These are phyloP conservation scores for Penicillium daleae DNA, from an alignment of 495 filamentous ascomycete species.

Conservation along the genomic window DNA sequence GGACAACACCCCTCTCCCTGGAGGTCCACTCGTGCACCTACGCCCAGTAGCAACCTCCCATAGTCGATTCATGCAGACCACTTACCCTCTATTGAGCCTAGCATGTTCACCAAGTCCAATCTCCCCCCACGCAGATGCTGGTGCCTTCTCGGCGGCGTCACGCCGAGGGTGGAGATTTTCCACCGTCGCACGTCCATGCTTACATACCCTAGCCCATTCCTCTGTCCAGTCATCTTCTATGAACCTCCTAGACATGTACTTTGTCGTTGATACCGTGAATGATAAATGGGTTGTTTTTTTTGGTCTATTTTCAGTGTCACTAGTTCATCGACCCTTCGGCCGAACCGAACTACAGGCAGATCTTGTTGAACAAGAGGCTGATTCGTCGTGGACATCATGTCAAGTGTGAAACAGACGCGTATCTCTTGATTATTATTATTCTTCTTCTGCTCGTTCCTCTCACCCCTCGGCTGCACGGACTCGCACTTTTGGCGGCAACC, in stretches of 20 bases:
- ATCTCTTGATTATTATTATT: slow-evolving; percentile 2
- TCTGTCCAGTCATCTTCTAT: background rate
- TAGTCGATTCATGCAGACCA: background rate
- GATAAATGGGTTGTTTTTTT: background rate
- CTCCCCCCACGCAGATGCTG: slow-evolving; percentile 2
- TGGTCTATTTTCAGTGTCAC: slow-evolving; percentile 1
- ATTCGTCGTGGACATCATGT: slow-evolving; percentile 11
- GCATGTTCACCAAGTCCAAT: background rate
- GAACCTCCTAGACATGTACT: background rate
- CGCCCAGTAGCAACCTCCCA: background rate
- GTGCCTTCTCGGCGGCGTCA: slow-evolving; percentile 1
- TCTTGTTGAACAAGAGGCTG: background rate
- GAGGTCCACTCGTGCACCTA: slow-evolving; percentile 1
- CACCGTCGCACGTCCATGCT: slow-evolving; percentile 2
- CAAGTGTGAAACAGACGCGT: slow-evolving; percentile 48
- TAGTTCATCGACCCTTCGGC: slow-evolving; percentile 12
- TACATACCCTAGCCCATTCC: background rate
- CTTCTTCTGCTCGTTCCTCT: background rate
- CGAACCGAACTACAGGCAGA: slow-evolving; percentile 10
- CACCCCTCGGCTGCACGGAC: slow-evolving; percentile 48
- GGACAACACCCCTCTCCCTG: slow-evolving; percentile 8
- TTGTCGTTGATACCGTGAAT: background rate
- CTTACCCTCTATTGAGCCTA: background rate
- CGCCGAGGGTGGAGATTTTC: slow-evolving; percentile 1
- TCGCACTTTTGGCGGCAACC: background rate